phyloP scores from a whole-genome alignment of 768 basidiomycete species.

The Gloeopeniophorella convolvens region DNA sequence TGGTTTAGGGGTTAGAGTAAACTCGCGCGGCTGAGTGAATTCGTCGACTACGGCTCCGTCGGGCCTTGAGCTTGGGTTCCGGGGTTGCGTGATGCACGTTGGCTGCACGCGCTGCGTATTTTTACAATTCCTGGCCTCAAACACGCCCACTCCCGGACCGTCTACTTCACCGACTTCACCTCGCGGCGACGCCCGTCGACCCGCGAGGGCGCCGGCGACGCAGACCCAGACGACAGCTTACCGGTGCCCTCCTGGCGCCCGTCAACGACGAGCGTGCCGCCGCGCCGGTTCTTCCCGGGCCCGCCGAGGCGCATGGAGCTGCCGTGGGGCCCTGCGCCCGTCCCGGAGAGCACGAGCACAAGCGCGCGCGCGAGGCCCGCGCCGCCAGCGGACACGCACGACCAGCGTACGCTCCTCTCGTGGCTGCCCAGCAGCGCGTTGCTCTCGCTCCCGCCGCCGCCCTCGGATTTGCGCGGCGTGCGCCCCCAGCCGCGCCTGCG shows the following conservation, averaged over 20 bases:
- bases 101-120: constrained; percentile 43
- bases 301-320: constrained; percentile 19
- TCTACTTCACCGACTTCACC: constrained; percentile 71
- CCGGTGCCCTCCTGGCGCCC: not conserved
- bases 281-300: constrained; percentile 14
- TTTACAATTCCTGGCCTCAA: constrained; percentile 51
- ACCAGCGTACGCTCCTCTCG: constrained; percentile 10
- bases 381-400: not conserved
- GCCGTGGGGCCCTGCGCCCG: constrained; percentile 10
- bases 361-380: not conserved
- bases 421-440: constrained; percentile 10
- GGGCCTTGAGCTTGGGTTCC: too few relatives aligned
- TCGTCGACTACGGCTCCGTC: too few relatives aligned
- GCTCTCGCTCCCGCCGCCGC: constrained; percentile 6
- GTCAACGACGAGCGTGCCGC: constrained; percentile 11
- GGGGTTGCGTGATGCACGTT: too few relatives aligned
- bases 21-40: too few relatives aligned
- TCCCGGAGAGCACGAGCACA: not conserved
- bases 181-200: constrained; percentile 52
- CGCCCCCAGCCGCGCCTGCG: constrained; percentile 46
- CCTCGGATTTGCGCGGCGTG: constrained; percentile 14
- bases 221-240: not conserved
- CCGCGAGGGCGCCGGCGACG: constrained; percentile 25
- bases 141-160: constrained; percentile 43
- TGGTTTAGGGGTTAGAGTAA: too few relatives aligned